Evolutionary conservation across 495 filamentous ascomycete species (phyloP), one percentile per base, ranked within the genome.

Genomic region (Penicillium canescens): DNA sequence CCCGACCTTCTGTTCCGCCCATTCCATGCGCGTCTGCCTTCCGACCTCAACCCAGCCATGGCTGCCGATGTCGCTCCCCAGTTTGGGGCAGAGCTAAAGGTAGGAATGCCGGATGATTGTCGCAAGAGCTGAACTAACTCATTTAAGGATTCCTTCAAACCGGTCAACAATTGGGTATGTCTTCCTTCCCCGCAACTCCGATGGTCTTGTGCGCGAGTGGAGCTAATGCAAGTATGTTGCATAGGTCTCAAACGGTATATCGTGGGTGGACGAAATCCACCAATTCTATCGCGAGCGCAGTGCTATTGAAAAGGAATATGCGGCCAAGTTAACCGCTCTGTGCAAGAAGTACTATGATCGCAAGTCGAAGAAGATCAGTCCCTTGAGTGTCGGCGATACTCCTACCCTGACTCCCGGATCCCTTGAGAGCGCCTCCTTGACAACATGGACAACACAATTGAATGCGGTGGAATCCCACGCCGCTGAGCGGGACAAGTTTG

Each of bases 341-440:
- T 92, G 92, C 49, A 94, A 92, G 78, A 96, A 91, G 67, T 97
- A 96, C 74, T 91, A 89, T 60, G 95, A 99, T 67, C 96, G 94
- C 76, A 98, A 96, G 74, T 83, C 87, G 12, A 92, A 86, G 76
- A 96, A 95, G 75, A 86, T 89, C 26, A 88, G 90, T 60, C 87
- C 78, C 57, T 63, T 99, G 57, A 96, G 92, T 66, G 94, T 99
- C 37, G 94, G 94, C 56, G 95, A 99, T 66, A 93, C 83, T 16
- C 94, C 94, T 39, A 84, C 81, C 56, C 86, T 97, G 82, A 98
- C 94, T 5, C 95, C 94, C 2, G 94, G 95, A 4, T 96, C 91
- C 31, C 83, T 99, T 48, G 94, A 99, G 65, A 93, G 92, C 67
- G 93, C 95, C 23, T 96, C 91, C 28, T 80, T 99, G 61, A 97